Evolutionary conservation across 352 stramenopile species (phyloP), one percentile per base, ranked within the genome.

Genomic region (Phytophthora litchii): DNA sequence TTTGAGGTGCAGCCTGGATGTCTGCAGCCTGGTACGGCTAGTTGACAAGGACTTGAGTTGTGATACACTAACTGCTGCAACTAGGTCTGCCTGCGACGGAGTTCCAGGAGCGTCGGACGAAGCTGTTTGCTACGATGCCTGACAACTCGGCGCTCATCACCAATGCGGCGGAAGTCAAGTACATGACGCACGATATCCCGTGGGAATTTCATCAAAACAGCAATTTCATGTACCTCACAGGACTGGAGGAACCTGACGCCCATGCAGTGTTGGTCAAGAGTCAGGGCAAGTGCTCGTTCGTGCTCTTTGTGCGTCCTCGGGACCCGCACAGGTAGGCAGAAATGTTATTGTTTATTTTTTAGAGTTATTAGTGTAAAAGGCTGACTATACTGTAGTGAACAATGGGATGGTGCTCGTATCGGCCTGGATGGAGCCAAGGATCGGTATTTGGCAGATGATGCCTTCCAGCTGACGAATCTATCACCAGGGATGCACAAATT

Each of bases 121-220:
- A 82, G 16, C 61, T 92, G 31, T 81, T 94, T 46, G 72, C 80
- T 3, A 70, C 64, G 4, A 59, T 94, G 61, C 81, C 85, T 1
- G 59, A 84, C 43, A 83, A 94, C 67, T 88, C 84, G 38, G 83
- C 81, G 42, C 68, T 94, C 27, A 81, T 94, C 53, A 34, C 88
- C 6, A 86, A 88, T 20, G 85, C 83, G 2, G 77, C 81, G 2
- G 74, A 84, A 44, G 85, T 82, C 55, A 90, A 92, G 72, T 94
- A 80, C 67, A 90, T 91, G 81, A 89, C 85, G n/a, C 76, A 94
- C 70, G 85, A 94, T 46, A 94, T 94, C 29, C 85, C 85, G 52
- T 94, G 86, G 67, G 85, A 94, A 35, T 94, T 94, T 52, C 83
- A 88, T 51, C 85, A 94, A 64, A 89, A 89, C 73, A 81, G 73